Evolutionary conservation across 2,329 filamentous ascomycete species (phyloP).

Genomic region (Sporothrix luriei): DNA sequence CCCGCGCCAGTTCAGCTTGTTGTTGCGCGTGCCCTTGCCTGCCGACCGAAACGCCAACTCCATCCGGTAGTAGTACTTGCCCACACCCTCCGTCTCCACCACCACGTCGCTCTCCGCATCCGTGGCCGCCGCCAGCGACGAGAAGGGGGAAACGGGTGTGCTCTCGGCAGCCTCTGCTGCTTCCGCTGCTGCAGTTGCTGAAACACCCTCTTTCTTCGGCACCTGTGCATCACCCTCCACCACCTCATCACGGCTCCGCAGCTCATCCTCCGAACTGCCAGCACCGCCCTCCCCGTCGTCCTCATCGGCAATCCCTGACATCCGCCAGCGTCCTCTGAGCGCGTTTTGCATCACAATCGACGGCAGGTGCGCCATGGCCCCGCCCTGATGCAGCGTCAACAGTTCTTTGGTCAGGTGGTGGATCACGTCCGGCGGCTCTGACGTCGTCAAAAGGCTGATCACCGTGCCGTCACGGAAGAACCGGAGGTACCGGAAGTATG

Average conservation of each 20-base stretch:
- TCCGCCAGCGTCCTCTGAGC: conserved; percentile 58
- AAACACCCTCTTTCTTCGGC: background rate
- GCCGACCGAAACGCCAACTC: conserved; percentile 70
- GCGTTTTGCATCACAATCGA: conserved; percentile 68
- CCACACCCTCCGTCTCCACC: conserved; percentile 84
- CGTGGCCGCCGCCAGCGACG: conserved; percentile 38
- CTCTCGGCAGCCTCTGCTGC: background rate
- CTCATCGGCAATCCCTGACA: conserved; percentile 46
- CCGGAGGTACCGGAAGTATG: conserved; percentile 94
- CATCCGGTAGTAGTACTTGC: conserved; percentile 84
- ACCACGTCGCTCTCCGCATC: conserved; percentile 69
- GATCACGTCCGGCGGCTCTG: conserved; percentile 84
- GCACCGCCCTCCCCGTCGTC: conserved; percentile 33
- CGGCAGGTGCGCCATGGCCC: conserved; percentile 46
- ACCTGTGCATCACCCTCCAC: background rate
- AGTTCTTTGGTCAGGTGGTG: conserved; percentile 76
- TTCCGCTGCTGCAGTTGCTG: background rate
- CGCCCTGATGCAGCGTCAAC: conserved; percentile 52
- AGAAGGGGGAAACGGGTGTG: background rate
- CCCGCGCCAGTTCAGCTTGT: conserved; percentile 83
- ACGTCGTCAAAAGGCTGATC: conserved; percentile 77
- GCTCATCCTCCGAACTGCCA: background rate
- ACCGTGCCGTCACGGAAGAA: conserved; percentile 89
- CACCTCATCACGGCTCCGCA: conserved; percentile 17
- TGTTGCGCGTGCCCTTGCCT: conserved; percentile 69